These are phyloP conservation scores for Leccinum imitatum DNA, from an alignment of 768 basidiomycete species.

Conservation along the genomic window DNA sequence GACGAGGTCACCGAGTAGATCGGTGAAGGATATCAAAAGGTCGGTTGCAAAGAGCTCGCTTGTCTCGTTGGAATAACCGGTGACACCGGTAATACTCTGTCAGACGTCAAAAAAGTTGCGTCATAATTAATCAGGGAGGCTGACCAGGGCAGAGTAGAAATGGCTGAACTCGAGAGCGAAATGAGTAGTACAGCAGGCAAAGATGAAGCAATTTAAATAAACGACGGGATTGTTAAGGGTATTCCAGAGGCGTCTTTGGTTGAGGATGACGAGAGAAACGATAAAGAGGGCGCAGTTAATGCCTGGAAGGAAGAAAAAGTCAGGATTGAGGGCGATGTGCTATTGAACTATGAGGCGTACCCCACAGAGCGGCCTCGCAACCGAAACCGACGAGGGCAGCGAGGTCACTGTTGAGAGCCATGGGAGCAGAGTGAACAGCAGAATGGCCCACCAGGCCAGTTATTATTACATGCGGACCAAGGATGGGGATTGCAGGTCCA, in stretches of 20 bases:
- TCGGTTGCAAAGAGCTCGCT: constrained; percentile 33
- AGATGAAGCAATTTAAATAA: constrained; percentile 31
- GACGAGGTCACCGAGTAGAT: constrained; percentile 36
- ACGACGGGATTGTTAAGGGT: constrained; percentile 27
- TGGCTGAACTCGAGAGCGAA: constrained; percentile 38
- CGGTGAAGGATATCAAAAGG: constrained; percentile 36
- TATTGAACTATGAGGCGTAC: constrained; percentile 17
- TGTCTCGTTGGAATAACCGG: constrained; percentile 32
- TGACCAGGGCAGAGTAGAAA: constrained; percentile 34
- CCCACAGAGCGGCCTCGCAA: constrained; percentile 38
- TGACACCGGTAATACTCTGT: constrained; percentile 30
- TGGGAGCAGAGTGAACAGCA: constrained; percentile 1
- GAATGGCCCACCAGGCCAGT: background rate
- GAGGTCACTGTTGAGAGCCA: constrained; percentile 30
- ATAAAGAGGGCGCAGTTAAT: constrained; percentile 30
- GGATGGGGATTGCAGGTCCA: background rate
- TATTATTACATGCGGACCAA: background rate
- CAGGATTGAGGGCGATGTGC: background rate
- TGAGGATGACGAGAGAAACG: constrained; percentile 28
- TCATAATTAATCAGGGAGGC: constrained; percentile 8
- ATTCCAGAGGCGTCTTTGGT: constrained; percentile 7
- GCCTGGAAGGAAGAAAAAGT: constrained; percentile 2
- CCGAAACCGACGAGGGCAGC: constrained; percentile 39
- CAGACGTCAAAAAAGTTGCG: background rate
- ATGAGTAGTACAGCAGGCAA: constrained; percentile 33